phyloP scores from a whole-genome alignment of 2,329 filamentous ascomycete genomes.

The Colletotrichum endophyticum region DNA sequence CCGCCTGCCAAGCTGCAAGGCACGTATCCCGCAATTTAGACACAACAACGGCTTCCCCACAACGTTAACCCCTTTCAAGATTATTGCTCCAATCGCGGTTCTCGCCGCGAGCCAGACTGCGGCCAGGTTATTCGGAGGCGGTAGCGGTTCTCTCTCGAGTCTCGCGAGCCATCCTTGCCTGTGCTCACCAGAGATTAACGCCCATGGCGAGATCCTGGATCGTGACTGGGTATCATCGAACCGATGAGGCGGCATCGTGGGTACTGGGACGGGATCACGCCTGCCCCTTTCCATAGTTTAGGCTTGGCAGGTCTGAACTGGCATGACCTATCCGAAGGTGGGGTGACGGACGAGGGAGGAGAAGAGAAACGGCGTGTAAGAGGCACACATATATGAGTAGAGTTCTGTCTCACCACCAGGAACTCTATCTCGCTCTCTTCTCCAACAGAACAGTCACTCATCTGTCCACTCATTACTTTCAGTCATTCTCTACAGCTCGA shows the following conservation, averaged over 20 bases:
- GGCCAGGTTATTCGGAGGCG: not conserved
- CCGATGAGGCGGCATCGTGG: constrained; percentile 8
- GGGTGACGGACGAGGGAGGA: not conserved
- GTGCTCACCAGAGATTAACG: constrained; percentile 7
- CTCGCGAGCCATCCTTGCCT: not conserved
- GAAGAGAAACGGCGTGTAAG: not conserved
- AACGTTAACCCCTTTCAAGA: constrained; percentile 9
- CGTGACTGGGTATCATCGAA: not conserved
- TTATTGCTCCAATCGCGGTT: constrained; percentile 12
- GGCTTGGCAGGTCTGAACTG: constrained; percentile 2
- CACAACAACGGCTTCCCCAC: constrained; percentile 13
- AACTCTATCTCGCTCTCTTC: not conserved
- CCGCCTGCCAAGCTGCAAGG: constrained; percentile 10
- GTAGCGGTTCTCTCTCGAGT: not conserved
- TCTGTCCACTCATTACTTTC: constrained; percentile 19
- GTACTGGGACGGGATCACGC: not conserved
- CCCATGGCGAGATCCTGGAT: not conserved
- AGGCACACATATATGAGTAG: constrained; percentile 8
- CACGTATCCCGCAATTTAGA: constrained; percentile 19
- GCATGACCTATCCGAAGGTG: constrained; percentile 1
- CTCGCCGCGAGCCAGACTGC: not conserved
- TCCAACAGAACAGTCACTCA: constrained; percentile 17
- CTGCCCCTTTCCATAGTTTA: constrained; percentile 6
- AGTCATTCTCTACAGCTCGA: constrained; percentile 19
- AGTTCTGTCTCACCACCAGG: not conserved